Evolutionary conservation across 495 filamentous ascomycete genomes (phyloP), one percentile per base, ranked within the genome.

Genomic region (Aspergillus egyptiacus): DNA sequence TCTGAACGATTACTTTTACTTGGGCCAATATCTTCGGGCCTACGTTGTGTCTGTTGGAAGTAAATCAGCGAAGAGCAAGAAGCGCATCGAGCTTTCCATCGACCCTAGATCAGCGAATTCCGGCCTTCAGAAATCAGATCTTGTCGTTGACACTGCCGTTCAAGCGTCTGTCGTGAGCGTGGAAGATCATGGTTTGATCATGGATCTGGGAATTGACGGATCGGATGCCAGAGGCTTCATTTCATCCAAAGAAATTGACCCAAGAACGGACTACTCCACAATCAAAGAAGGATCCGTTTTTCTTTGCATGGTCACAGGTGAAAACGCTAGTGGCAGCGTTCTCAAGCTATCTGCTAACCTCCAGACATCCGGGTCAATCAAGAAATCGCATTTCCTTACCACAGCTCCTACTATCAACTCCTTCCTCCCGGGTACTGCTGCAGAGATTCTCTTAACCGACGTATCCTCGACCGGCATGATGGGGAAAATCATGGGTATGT

Each of bases 181-280:
- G 17, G 93, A 98, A 67, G 93, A 98, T 54, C 91, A 96, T 64
- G 93, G 93, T 57, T 69, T 95, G 46, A 76, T 97, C 44, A 95
- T 97, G 91, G 87, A 96, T 57, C 69, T 98, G 31, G 87, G 86
- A 11, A 73, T 96, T 18, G 74, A 80, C 36, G 80, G 82, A 38
- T 69, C 77, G 14, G 66, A 75, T 25, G 51, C 90, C 27, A 83
- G 79, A 60, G 94, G 85, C 1, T 98, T 98, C 69, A 77, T 98
- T 66, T 82, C 89, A n/a, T 84, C 83, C 11, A 91, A 88, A 61
- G 89, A 97, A 60, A 67, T 95, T 18, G 82, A 81, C 24, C 60
- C 71, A 24, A 70, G 69, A 25, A 59, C 79, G 22, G 74, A 85
- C 20, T 70, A 82, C 44, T 71, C 77, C 27, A 73, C 75, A 15